A percentile compares a stretch with the other conserved stretches of the same genome.
Conservation (phyloP, 2,329 filamentous ascomycete species). For the Trichoderma semiorbis region DNA sequence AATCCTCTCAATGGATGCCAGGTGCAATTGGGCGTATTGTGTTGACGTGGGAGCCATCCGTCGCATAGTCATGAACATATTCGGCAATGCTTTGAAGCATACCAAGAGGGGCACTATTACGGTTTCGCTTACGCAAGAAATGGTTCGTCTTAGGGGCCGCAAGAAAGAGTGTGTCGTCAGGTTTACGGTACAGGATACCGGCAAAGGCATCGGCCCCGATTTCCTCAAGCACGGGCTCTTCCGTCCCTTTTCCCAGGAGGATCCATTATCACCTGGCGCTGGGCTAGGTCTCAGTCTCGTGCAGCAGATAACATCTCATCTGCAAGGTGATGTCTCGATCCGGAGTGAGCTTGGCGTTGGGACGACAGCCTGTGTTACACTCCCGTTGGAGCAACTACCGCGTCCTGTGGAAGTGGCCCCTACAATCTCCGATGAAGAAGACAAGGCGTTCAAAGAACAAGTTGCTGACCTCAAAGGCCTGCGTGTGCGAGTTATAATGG, state of each 20-base stretch:
- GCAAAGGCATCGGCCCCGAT: slow-evolving; percentile 61
- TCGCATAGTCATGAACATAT: slow-evolving; percentile 60
- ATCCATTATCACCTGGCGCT: slow-evolving; percentile 56
- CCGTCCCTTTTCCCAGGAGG: slow-evolving; percentile 62
- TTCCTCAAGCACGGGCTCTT: slow-evolving; percentile 60
- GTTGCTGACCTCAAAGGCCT: slow-evolving; percentile 31
- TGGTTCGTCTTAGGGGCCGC: neutral
- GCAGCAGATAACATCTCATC: slow-evolving; percentile 52
- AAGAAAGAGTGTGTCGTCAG: slow-evolving; percentile 23
- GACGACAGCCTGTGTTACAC: slow-evolving; percentile 24
- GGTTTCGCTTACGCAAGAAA: slow-evolving; percentile 29
- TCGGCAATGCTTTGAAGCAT: slow-evolving; percentile 62
- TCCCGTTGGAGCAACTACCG: slow-evolving; percentile 6
- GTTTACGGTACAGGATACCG: slow-evolving; percentile 59
- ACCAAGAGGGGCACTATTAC: slow-evolving; percentile 39
- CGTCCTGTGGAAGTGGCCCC: neutral
- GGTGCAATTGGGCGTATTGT: slow-evolving; percentile 48
- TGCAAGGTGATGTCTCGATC: slow-evolving; percentile 59
- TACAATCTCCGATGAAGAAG: slow-evolving; percentile 17
- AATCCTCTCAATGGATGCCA: slow-evolving; percentile 40
- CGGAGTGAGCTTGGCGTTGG: slow-evolving; percentile 40
- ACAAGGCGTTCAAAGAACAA: slow-evolving; percentile 29
- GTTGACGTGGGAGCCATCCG: slow-evolving; percentile 50
- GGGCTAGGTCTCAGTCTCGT: slow-evolving; percentile 66
- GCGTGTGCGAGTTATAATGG: slow-evolving; percentile 27